These are phyloP conservation scores for Fraxinus sp. DNA, from an alignment of 305 asterid genomes.

Conservation along the genomic window DNA sequence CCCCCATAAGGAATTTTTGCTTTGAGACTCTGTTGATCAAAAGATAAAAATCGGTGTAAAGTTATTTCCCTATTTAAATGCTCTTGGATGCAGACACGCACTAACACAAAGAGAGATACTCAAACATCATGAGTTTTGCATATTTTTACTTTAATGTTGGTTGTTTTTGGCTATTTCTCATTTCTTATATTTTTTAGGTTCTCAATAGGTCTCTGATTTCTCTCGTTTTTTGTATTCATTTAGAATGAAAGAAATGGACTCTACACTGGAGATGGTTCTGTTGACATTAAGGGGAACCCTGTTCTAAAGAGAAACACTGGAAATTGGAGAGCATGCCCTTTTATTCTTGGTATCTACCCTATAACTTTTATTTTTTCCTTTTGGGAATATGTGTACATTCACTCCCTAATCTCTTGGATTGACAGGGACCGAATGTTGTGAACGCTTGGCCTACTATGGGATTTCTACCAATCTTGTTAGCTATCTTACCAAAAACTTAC, in stretches of 20 bases:
- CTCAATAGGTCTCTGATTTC: not conserved
- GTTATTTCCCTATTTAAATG: not conserved
- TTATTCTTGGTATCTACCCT: constrained; percentile 66
- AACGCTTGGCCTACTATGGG: constrained; percentile 94
- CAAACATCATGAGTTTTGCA: not conserved
- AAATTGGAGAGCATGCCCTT: constrained; percentile 96
- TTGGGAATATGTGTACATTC: not conserved
- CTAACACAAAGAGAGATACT: not conserved
- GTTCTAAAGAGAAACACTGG: constrained; percentile 87
- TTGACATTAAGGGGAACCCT: constrained; percentile 84
- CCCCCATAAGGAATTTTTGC: not conserved
- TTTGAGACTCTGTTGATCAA: not conserved
- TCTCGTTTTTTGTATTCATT: constrained; percentile 13
- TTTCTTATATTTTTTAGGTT: not conserved
- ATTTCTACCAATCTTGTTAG: constrained; percentile 90
- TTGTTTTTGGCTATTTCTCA: not conserved
- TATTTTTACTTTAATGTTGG: constrained; percentile 1
- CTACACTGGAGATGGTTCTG: constrained; percentile 89
- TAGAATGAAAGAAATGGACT: constrained; percentile 50
- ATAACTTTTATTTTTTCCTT: not conserved
- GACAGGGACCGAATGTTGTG: constrained; percentile 96
- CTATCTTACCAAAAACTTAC: constrained; percentile 78
- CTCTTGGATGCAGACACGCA: not conserved
- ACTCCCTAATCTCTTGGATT: constrained; percentile 23
- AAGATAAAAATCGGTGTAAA: not conserved